These are phyloP conservation scores for Cyathus striatus DNA, from an alignment of 768 basidiomycete genomes.

Conservation along the genomic window DNA sequence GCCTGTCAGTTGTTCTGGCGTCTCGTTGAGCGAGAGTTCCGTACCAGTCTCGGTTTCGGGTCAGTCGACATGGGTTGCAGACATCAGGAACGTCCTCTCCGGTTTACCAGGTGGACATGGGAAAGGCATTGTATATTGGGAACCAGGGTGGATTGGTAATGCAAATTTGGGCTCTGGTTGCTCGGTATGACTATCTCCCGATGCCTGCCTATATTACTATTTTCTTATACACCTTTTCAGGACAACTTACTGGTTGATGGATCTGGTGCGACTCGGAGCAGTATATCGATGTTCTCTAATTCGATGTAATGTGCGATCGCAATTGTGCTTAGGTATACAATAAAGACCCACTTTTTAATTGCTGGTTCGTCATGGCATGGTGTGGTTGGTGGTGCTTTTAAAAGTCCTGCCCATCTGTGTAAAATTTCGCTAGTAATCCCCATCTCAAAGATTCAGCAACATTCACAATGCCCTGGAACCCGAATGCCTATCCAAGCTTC, in stretches of 20 bases:
- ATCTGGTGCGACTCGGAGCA: slow-evolving; percentile 36
- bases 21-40: slow-evolving; percentile 38
- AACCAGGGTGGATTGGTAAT: slow-evolving; percentile 61
- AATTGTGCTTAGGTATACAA: background rate
- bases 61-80: slow-evolving; percentile 48
- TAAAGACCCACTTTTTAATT: background rate
- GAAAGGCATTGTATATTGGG: slow-evolving; percentile 56
- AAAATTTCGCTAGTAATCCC: background rate
- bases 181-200: slow-evolving; percentile 19
- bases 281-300: slow-evolving; percentile 32
- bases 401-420: background rate
- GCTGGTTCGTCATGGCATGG: background rate
- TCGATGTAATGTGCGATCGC: slow-evolving; percentile 20
- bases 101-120: slow-evolving; percentile 44
- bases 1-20: slow-evolving; percentile 44
- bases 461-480: background rate
- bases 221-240: no score
- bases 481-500: background rate
- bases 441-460: background rate
- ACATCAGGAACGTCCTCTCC: slow-evolving; percentile 41
- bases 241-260: slow-evolving; percentile 46
- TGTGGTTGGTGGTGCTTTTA: background rate
- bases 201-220: background rate
- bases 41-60: slow-evolving; percentile 45
- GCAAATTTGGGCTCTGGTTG: slow-evolving; percentile 40